Conservation (phyloP, 495 filamentous ascomycete species). For the Pseudevernia furfuracea region DNA sequence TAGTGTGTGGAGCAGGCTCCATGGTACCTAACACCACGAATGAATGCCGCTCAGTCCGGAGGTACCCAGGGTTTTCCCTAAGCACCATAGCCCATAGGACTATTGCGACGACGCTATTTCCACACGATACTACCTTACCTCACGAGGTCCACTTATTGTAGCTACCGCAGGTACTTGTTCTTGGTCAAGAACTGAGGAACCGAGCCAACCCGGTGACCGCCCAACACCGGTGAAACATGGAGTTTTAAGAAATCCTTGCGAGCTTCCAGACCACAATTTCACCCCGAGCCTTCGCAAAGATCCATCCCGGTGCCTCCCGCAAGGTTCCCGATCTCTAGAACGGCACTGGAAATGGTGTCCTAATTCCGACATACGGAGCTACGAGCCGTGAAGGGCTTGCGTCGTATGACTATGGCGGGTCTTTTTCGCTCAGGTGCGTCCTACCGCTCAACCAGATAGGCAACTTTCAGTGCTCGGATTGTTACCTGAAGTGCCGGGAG, state of each 20-base stretch:
- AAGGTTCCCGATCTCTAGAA: background rate
- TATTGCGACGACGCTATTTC: background rate
- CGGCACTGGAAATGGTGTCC: background rate
- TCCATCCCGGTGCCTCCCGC: background rate
- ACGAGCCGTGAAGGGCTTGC: background rate
- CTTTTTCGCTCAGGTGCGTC: background rate
- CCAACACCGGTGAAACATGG: background rate
- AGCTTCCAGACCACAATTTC: constrained; percentile 3
- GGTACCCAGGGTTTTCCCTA: background rate
- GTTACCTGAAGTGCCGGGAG: background rate
- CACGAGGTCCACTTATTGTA: background rate
- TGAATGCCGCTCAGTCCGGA: background rate
- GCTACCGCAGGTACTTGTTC: background rate
- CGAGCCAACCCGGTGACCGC: background rate
- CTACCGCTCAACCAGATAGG: background rate
- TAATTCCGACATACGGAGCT: background rate
- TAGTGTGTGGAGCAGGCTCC: background rate
- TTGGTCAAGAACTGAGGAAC: background rate
- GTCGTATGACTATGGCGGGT: background rate
- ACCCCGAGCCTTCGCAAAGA: background rate
- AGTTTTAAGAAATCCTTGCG: background rate
- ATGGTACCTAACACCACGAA: background rate
- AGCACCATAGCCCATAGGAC: background rate
- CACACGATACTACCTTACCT: constrained; percentile 9
- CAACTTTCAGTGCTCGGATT: background rate